Evolutionary conservation across 176 grass and related monocot genomes (phyloP), one percentile per base, ranked within the genome.

Genomic region (Metroxylon sagu): DNA sequence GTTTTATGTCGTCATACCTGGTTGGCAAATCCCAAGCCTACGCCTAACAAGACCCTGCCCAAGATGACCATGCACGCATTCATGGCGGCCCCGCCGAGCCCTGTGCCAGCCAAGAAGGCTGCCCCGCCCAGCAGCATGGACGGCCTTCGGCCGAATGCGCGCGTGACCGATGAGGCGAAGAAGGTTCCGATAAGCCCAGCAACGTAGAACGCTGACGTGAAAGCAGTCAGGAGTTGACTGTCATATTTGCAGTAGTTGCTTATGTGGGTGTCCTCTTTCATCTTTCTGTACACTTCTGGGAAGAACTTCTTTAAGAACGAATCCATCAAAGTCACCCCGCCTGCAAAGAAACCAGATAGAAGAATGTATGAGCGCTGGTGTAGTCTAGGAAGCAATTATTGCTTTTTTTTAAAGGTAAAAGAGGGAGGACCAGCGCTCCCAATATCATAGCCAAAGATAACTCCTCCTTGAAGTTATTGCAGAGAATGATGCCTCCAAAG

Each of bases 401-500:
- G 8, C 12, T 14, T 43, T 10, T 10, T 35, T 14, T 43, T 43
- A 1, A 43, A 43, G 35, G 1, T 12, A 43, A 43, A 23, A 23
- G 35, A 43, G 23, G 48, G 71, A 5, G 64, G 12, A 87, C 84
- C 84, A 6, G 88, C 78, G 56, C 80, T 78, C 4, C 88, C 88
- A 54, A 92, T 92, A 64, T 92, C 88, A 64, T 87, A 92, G 60
- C 83, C 88, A 66, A 92, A 92, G 61, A 83, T 83, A 53, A 86
- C 69, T 48, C 88, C 88, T 17, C n/a, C n/a, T n/a, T n/a, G n/a
- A n/a, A n/a, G n/a, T n/a, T n/a, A n/a, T n/a, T n/a, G n/a, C n/a
- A n/a, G n/a, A n/a, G n/a, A n/a, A n/a, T n/a, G n/a, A n/a, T n/a
- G n/a, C n/a, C n/a, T n/a, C n/a, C n/a, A n/a, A n/a, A n/a, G n/a